Evolutionary conservation across 2,329 filamentous ascomycete genomes (phyloP).

Genomic region (Dothidotthia symphoricarpi): DNA sequence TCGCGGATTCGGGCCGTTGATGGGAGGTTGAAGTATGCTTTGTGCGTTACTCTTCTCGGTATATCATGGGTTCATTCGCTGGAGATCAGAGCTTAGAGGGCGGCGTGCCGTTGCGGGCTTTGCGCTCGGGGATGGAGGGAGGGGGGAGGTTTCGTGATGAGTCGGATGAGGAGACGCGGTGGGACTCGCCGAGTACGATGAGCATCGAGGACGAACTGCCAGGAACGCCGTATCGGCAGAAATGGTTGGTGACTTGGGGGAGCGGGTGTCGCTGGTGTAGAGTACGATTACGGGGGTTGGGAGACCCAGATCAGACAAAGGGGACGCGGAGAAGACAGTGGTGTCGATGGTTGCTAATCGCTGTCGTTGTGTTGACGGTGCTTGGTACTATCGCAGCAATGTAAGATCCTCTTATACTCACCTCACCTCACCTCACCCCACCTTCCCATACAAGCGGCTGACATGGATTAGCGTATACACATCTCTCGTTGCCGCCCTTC

Average conservation of each 20-base stretch:
- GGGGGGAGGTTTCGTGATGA: constrained; percentile 8
- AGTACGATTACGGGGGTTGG: constrained; percentile 2
- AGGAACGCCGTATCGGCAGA: constrained; percentile 2
- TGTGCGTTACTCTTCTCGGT: too few relatives aligned
- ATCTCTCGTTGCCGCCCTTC: constrained; percentile 19
- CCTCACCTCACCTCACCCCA: too few relatives aligned
- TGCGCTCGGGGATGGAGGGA: background rate
- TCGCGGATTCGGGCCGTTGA: too few relatives aligned
- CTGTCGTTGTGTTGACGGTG: constrained; percentile 9
- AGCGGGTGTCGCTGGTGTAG: constrained; percentile 2
- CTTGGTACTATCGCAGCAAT: constrained; percentile 21
- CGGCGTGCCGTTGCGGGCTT: too few relatives aligned
- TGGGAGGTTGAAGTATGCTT: too few relatives aligned
- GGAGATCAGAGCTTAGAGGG: too few relatives aligned
- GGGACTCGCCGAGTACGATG: constrained; percentile 6
- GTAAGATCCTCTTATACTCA: constrained; percentile 9
- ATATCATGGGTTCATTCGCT: too few relatives aligned
- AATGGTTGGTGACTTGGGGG: constrained; percentile 5
- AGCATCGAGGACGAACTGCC: constrained; percentile 3
- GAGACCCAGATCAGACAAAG: constrained; percentile 7
- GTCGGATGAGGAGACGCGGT: constrained; percentile 9
- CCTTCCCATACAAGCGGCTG: background rate
- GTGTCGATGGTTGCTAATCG: constrained; percentile 9
- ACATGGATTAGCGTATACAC: constrained; percentile 23
- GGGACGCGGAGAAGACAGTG: constrained; percentile 7